Evolutionary conservation across 352 stramenopile species (phyloP).

Genomic region (Phytophthora sansomeana): DNA sequence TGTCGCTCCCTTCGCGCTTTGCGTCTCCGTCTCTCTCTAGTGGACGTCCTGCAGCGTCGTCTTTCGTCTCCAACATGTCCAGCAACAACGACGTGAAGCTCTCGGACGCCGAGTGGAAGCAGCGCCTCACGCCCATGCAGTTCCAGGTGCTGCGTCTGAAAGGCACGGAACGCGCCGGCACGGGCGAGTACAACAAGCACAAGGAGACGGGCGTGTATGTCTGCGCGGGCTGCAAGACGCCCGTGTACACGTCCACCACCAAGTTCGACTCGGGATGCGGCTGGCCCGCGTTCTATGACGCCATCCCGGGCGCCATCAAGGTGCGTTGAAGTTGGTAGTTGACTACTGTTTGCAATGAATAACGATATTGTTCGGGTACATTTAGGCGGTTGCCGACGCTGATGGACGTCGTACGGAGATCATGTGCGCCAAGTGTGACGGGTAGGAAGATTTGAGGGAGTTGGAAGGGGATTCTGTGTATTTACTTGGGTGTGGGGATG

Average conservation of each 20-base stretch:
- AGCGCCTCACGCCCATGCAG: conserved; percentile 77
- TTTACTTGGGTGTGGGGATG: conserved; percentile 11
- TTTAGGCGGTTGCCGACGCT: conserved; percentile 66
- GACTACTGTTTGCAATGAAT: background rate
- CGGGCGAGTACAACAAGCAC: conserved; percentile 92
- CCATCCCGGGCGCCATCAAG: conserved; percentile 89
- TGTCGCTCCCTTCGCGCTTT: conserved; percentile 22
- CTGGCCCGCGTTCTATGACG: conserved; percentile 92
- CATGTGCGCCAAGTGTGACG: conserved; percentile 88
- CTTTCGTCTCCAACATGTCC: conserved; percentile 55
- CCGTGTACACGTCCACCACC: conserved; percentile 87
- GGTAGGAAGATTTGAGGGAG: conserved; percentile 44
- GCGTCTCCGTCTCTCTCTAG: conserved; percentile 3
- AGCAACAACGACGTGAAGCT: conserved; percentile 49
- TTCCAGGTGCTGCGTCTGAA: conserved; percentile 92
- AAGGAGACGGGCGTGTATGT: conserved; percentile 88
- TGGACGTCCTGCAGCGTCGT: conserved; percentile 2
- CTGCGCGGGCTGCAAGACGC: conserved; percentile 88
- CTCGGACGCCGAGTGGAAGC: conserved; percentile 86
- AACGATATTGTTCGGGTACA: background rate
- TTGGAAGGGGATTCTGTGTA: conserved; percentile 7
- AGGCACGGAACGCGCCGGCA: conserved; percentile 88
- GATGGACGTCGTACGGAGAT: conserved; percentile 88
- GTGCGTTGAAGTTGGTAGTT: conserved; percentile 21
- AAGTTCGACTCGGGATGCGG: conserved; percentile 93